Evolutionary conservation across 495 filamentous ascomycete species (phyloP).

Genomic region (Coniosporium apollinis): DNA sequence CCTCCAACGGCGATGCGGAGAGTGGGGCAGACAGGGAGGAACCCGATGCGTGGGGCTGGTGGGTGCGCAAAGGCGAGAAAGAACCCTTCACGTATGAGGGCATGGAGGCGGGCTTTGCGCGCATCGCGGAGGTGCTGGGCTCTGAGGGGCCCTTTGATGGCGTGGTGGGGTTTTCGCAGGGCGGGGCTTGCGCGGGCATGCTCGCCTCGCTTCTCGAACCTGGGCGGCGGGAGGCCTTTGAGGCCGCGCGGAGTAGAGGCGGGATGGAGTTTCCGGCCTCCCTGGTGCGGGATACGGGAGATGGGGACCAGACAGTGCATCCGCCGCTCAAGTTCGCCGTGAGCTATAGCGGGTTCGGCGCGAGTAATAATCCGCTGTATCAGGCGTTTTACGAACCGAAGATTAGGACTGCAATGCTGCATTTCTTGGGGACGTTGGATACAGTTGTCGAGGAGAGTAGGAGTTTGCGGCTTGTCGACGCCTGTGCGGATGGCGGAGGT

Average conservation of each 20-base stretch:
- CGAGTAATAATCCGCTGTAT: slow-evolving; percentile 40
- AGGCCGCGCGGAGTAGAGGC: slow-evolving; percentile 13
- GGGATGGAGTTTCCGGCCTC: slow-evolving; percentile 32
- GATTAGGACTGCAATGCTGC: slow-evolving; percentile 61
- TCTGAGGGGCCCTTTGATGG: slow-evolving; percentile 29
- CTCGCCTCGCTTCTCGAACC: slow-evolving; percentile 53
- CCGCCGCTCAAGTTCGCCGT: slow-evolving; percentile 61
- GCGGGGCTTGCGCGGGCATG: slow-evolving; percentile 30
- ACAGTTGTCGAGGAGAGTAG: slow-evolving; percentile 69
- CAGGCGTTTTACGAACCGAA: slow-evolving; percentile 55
- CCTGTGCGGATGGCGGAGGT: slow-evolving; percentile 35
- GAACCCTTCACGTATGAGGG: slow-evolving; percentile 43
- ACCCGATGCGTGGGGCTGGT: slow-evolving; percentile 71
- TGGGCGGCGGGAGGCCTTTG: slow-evolving; percentile 31
- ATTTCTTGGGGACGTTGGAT: slow-evolving; percentile 74
- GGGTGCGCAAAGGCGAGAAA: slow-evolving; percentile 43
- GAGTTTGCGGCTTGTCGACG: slow-evolving; percentile 45
- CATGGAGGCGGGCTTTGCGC: slow-evolving; percentile 42
- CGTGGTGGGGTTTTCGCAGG: slow-evolving; percentile 29
- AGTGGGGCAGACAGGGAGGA: slow-evolving; percentile 18
- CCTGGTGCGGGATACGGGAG: slow-evolving; percentile 28
- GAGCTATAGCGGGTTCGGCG: slow-evolving; percentile 62
- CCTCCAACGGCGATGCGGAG: slow-evolving; percentile 9
- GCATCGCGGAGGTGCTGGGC: slow-evolving; percentile 40
- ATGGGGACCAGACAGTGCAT: slow-evolving; percentile 32